A percentile compares a stretch with the other conserved stretches of the same genome.
Evolutionary conservation across 495 filamentous ascomycete species (phyloP).

Genomic region (Elasticomyces elasticus): DNA sequence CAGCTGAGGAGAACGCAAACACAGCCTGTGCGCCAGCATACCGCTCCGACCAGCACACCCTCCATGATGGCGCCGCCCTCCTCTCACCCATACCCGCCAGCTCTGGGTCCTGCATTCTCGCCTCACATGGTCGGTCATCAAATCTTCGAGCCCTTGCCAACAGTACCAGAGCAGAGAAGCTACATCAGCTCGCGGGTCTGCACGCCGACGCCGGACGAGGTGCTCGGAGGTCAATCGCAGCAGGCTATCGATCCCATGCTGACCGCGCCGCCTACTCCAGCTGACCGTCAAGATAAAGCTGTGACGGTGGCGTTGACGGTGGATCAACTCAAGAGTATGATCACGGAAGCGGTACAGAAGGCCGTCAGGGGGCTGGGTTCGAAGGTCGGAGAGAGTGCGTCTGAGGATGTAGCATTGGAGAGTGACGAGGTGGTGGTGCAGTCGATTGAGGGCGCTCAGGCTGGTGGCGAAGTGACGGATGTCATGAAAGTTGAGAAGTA

Average conservation of each 20-base stretch:
- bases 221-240: not conserved
- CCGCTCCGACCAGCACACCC: constrained; percentile 13
- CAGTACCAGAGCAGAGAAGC: not conserved
- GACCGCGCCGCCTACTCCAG: not conserved
- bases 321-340: constrained; percentile 15
- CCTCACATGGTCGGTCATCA: not conserved
- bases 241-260: constrained; percentile 5
- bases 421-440: not conserved
- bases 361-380: constrained; percentile 3
- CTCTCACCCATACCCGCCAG: not conserved
- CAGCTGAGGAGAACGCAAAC: constrained; percentile 14
- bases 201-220: constrained; percentile 11
- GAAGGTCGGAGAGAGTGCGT: not conserved
- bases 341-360: constrained; percentile 16
- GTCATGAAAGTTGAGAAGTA: not conserved
- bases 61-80: not conserved
- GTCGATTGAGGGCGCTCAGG: not conserved
- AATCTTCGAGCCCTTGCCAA: not conserved
- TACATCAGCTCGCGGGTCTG: constrained; percentile 13
- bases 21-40: constrained; percentile 4
- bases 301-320: constrained; percentile 11
- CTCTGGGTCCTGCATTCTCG: not conserved
- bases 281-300: not conserved
- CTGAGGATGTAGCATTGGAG: not conserved
- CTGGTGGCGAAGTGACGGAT: not conserved